Evolutionary conservation across 345 rosid genomes (phyloP).

Genomic region (Theobroma cacao): DNA sequence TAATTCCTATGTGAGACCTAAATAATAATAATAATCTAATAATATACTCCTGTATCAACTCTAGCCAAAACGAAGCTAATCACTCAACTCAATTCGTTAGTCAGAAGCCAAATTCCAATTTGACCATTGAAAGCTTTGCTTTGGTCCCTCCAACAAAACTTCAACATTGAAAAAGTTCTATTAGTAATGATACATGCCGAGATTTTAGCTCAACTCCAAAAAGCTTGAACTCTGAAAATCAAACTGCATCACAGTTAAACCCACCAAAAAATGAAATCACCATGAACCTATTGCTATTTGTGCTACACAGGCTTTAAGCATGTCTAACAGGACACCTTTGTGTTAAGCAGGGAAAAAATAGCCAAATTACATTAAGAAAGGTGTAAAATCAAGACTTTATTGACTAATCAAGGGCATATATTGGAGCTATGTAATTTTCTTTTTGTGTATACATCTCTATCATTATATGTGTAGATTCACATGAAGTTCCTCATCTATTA

Average conservation of each 20-base stretch:
- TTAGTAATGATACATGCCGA: too few species aligned
- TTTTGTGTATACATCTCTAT: not conserved
- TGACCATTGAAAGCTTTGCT: not conserved
- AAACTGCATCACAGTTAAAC: too few species aligned
- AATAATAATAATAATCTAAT: too few species aligned
- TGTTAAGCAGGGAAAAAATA: not conserved
- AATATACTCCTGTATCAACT: too few species aligned
- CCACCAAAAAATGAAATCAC: not conserved
- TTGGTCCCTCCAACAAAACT: not conserved
- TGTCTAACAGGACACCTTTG: not conserved
- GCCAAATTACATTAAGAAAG: not conserved
- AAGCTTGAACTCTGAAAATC: too few species aligned
- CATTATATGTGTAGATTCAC: not conserved
- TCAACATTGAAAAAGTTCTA: not conserved
- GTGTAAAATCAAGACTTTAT: not conserved
- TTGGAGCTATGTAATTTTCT: constrained; percentile 6
- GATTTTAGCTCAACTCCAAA: too few species aligned
- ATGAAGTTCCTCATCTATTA: not conserved
- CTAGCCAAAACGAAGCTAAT: too few species aligned
- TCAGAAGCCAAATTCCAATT: not conserved
- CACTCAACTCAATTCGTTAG: not conserved
- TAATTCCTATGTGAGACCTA: too few species aligned
- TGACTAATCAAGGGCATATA: not conserved
- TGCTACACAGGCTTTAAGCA: not conserved
- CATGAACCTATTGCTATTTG: not conserved